Base-by-base conservation (phyloP, 371 early-diverging fungal genomes). In the Zancudomyces culisetae region DNA sequence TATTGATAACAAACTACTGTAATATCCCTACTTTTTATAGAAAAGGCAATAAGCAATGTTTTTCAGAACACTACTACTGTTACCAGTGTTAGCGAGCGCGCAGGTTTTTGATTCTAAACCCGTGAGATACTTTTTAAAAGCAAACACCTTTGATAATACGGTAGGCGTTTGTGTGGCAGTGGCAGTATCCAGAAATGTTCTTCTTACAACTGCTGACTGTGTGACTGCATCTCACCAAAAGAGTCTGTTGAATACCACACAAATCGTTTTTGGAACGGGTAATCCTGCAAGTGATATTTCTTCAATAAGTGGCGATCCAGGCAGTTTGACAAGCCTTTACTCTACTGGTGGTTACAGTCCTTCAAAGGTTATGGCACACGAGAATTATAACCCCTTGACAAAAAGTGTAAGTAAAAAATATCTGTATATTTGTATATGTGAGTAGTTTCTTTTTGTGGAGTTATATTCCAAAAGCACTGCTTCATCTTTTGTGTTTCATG, bases 71-170 rank as follows among this genome's bases (percentile, higher is more conserved):
- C n/a, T n/a, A n/a, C n/a, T n/a, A n/a, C n/a, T n/a, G n/a, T n/a
- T n/a, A n/a, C n/a, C n/a, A n/a, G n/a, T n/a, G n/a, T n/a, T n/a
- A n/a, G n/a, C n/a, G n/a, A n/a, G n/a, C n/a, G 35, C 35, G 15
- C 35, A 35, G 35, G 15, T 10, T 15, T 35, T 27, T 24, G 13
- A 27, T 6, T 22, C 48, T 12, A 24, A 47, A n/a, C 26, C 48
- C 12, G 28, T 47, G 3, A 28, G 18, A 21, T 26, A 18, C 26
- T 47, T 47, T 27, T 22, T 47, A n/a, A 47, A 47, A 28, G 48
- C 26, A n/a, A 47, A 47, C 21, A 47, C 48, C 6, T 47, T 47
- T n/a, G 48, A 47, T n/a, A 47, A 47, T 13, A 47, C 48, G n/a
- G 21, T n/a, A 6, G 22, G 26, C n/a, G 21, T 28, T 6, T 47